phyloP scores from a whole-genome alignment of 371 early-diverging fungal species.

The Mucor irregularis region DNA sequence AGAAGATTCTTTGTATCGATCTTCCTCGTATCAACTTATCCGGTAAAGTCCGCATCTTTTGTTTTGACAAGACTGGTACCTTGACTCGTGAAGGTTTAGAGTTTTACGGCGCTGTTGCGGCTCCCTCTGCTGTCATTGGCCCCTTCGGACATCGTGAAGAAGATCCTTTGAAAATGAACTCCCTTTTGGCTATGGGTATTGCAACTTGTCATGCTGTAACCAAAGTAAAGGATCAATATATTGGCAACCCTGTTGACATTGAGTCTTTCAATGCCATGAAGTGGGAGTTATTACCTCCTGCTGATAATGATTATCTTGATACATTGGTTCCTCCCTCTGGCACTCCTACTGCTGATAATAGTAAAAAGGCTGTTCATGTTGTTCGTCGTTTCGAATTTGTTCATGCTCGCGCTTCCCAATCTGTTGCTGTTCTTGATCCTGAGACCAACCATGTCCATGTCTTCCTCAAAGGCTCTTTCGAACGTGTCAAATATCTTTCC shows the following conservation, averaged over 20 bases:
- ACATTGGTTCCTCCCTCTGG: constrained; percentile 20
- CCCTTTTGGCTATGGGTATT: constrained; percentile 53
- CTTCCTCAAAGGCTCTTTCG: constrained; percentile 83
- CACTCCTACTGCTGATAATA: constrained; percentile 15
- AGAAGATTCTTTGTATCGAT: constrained; percentile 71
- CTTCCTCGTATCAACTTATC: constrained; percentile 79
- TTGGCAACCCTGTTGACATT: constrained; percentile 90
- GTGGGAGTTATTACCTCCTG: constrained; percentile 24
- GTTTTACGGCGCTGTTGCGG: constrained; percentile 44
- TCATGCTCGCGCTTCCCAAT: constrained; percentile 84
- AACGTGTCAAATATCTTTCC: constrained; percentile 64
- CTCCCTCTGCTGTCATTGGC: constrained; percentile 2
- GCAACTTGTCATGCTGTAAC: constrained; percentile 77
- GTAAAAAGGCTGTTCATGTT: constrained; percentile 41
- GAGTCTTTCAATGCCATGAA: constrained; percentile 49
- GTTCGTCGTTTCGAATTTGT: constrained; percentile 89
- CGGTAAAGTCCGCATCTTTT: constrained; percentile 85
- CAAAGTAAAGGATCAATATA: constrained; percentile 60
- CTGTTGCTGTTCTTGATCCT: constrained; percentile 68
- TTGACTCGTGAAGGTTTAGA: constrained; percentile 78
- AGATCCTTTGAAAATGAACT: constrained; percentile 42
- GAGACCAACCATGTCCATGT: constrained; percentile 57
- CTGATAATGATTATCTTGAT: constrained; percentile 22
- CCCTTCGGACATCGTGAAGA: constrained; percentile 25
- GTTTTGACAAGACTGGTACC: constrained; percentile 90